These are phyloP conservation scores for Globisporangium recalcitrans DNA, from an alignment of 352 stramenopile species.

Conservation along the genomic window DNA sequence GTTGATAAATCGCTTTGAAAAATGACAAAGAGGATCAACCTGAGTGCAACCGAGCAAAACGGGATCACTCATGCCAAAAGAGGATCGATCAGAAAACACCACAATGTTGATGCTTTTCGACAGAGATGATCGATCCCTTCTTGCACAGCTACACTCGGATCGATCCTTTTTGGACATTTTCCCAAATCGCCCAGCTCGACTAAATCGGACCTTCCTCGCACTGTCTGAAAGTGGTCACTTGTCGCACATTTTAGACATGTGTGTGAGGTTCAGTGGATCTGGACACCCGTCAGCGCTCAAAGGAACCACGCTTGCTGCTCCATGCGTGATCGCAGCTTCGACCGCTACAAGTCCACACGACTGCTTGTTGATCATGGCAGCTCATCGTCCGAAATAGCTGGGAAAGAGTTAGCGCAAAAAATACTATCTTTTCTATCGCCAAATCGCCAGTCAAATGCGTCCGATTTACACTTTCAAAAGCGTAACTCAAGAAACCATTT, in stretches of 20 bases:
- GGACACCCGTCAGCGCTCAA: too few relatives aligned
- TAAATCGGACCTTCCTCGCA: not conserved
- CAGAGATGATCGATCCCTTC: too few relatives aligned
- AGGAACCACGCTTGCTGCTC: not conserved
- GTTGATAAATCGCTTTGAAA: not conserved
- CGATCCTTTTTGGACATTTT: too few relatives aligned
- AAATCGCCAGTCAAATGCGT: not conserved
- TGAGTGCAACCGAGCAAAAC: too few relatives aligned
- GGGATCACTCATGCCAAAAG: too few relatives aligned
- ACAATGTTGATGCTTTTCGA: too few relatives aligned
- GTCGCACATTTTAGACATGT: constrained; percentile 14
- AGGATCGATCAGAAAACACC: too few relatives aligned
- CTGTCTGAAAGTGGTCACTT: not conserved
- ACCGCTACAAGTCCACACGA: not conserved
- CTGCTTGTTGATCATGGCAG: not conserved
- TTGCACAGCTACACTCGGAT: too few relatives aligned
- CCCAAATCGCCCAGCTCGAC: not conserved
- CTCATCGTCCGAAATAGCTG: too few relatives aligned
- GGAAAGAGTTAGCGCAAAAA: too few relatives aligned
- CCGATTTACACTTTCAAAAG: not conserved
- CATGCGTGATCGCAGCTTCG: too few relatives aligned
- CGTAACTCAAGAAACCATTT: not conserved
- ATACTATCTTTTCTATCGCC: not conserved
- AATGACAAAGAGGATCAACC: too few relatives aligned
- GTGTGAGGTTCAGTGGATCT: not conserved